These are phyloP conservation scores for Trametes meyenii DNA, from an alignment of 768 basidiomycete genomes.

Conservation along the genomic window DNA sequence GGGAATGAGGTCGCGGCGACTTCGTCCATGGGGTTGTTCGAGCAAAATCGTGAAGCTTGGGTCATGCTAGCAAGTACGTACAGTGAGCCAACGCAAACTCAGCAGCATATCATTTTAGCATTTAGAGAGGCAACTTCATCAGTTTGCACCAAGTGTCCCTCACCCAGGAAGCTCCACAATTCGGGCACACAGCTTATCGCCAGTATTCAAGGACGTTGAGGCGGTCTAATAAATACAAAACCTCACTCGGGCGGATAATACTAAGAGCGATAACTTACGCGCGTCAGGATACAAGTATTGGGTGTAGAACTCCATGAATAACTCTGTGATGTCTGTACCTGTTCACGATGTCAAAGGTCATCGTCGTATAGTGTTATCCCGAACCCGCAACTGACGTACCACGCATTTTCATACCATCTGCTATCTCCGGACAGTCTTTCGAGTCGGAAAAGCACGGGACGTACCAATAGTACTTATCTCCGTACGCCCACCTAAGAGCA, in stretches of 20 bases:
- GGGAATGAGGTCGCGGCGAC: constrained; percentile 31
- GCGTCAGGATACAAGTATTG: constrained; percentile 4
- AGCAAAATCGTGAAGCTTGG: not conserved
- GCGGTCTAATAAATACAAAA: too few relatives aligned
- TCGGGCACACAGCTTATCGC: too few relatives aligned
- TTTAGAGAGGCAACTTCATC: too few relatives aligned
- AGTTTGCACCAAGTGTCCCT: too few relatives aligned
- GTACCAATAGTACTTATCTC: not conserved
- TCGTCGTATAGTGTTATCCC: too few relatives aligned
- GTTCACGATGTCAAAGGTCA: not conserved
- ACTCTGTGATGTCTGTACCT: constrained; percentile 8
- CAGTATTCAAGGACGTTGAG: too few relatives aligned
- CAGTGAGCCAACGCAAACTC: not conserved
- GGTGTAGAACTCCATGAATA: constrained; percentile 10
- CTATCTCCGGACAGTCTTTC: not conserved
- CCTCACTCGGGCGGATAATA: too few relatives aligned
- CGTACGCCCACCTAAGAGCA: constrained; percentile 6
- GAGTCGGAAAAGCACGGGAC: constrained; percentile 3
- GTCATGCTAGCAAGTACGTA: not conserved
- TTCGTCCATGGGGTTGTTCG: constrained; percentile 25
- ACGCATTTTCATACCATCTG: not conserved
- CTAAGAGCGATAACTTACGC: not conserved
- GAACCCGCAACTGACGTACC: not conserved
- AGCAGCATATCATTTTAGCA: too few relatives aligned
- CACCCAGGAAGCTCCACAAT: too few relatives aligned